Percentiles rank a stretch among this genome's conserved stretches.
Evolutionary conservation across 2,329 filamentous ascomycete species (phyloP).

Genomic region (Venturia effusa): DNA sequence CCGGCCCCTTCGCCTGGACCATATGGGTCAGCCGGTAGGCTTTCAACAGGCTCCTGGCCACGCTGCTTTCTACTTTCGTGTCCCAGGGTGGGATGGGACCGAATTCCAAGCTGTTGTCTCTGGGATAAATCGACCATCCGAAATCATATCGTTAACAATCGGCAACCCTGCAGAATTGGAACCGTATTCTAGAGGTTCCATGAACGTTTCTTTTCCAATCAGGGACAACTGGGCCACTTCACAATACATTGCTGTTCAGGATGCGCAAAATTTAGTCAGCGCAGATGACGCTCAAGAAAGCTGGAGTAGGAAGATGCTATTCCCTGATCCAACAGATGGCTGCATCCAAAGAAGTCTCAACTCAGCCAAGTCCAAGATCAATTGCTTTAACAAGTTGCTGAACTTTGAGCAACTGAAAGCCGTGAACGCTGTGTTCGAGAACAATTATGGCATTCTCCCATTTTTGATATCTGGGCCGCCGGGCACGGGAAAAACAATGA

Average conservation of each 20-base stretch:
- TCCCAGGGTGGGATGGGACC: slow-evolving; percentile 3
- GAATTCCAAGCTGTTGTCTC: background rate
- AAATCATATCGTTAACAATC: slow-evolving; percentile 1
- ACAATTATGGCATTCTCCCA: slow-evolving; percentile 34
- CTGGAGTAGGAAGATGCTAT: slow-evolving; percentile 32
- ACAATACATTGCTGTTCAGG: background rate
- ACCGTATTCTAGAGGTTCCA: background rate
- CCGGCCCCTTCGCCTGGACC: slow-evolving; percentile 20
- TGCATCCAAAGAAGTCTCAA: slow-evolving; percentile 28
- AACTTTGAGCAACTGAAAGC: slow-evolving; percentile 40
- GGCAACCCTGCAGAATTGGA: background rate
- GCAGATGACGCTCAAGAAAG: background rate
- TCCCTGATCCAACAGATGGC: slow-evolving; percentile 29
- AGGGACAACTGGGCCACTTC: background rate
- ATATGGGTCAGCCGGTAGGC: slow-evolving; percentile 9
- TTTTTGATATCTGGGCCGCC: slow-evolving; percentile 39
- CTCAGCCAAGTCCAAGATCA: slow-evolving; percentile 22
- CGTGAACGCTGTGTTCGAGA: slow-evolving; percentile 29
- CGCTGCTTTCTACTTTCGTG: background rate
- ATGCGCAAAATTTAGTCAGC: background rate
- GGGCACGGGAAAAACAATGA: slow-evolving; percentile 43
- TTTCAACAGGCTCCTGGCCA: background rate
- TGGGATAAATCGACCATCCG: background rate
- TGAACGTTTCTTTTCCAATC: slow-evolving; percentile 3
- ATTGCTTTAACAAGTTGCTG: slow-evolving; percentile 29